A percentile compares a stretch with the other conserved stretches of the same genome.
phyloP scores from a whole-genome alignment of 805 yeast species.

The Kodamaea restingae region DNA sequence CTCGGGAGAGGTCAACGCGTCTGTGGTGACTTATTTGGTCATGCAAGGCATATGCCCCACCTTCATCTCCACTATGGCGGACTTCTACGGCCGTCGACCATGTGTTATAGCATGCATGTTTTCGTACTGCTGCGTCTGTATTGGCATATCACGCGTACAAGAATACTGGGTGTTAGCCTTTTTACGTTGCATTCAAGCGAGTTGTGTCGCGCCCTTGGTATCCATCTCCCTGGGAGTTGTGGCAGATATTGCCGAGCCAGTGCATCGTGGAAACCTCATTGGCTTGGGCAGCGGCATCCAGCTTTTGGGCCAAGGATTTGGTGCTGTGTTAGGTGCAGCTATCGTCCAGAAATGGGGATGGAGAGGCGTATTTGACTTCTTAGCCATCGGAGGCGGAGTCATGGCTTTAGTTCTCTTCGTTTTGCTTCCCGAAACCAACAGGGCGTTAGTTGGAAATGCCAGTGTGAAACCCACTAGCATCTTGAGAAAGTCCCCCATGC shows the following conservation, averaged over 20 bases:
- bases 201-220: slow-evolving; percentile 72
- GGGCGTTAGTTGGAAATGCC: slow-evolving; percentile 73
- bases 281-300: slow-evolving; percentile 65
- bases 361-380: slow-evolving; percentile 77
- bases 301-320: slow-evolving; percentile 70
- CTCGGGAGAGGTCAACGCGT: slow-evolving; percentile 57
- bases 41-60: slow-evolving; percentile 78
- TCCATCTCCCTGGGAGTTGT: slow-evolving; percentile 67
- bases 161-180: slow-evolving; percentile 60
- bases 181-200: slow-evolving; percentile 71
- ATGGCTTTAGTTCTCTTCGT: slow-evolving; percentile 30
- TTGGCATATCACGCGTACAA: slow-evolving; percentile 60
- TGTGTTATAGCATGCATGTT: slow-evolving; percentile 51
- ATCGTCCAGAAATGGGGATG: slow-evolving; percentile 40
- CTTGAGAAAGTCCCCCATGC: slow-evolving; percentile 45
- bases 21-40: slow-evolving; percentile 72
- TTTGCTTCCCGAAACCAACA: slow-evolving; percentile 68
- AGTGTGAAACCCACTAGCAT: slow-evolving; percentile 47
- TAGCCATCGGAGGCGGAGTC: slow-evolving; percentile 59
- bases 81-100: slow-evolving; percentile 69
- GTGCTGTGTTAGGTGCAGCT: slow-evolving; percentile 64
- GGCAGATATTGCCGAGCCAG: slow-evolving; percentile 66
- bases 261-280: slow-evolving; percentile 65
- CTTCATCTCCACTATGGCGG: slow-evolving; percentile 64
- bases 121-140: slow-evolving; percentile 55